These are phyloP conservation scores for Thalassiosira hispida DNA, from an alignment of 352 stramenopile species.

Conservation along the genomic window DNA sequence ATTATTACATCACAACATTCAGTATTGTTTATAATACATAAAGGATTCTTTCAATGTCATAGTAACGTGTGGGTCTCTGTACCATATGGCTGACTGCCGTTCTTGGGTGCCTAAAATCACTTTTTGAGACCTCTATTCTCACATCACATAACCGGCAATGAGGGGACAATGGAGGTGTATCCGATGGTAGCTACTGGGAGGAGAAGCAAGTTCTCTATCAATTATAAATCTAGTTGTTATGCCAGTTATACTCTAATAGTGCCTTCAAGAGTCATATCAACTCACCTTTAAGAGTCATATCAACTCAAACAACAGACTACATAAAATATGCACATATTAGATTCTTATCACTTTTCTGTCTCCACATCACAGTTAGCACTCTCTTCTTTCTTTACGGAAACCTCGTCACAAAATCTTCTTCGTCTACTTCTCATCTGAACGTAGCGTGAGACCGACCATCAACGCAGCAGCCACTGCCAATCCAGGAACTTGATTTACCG, in stretches of 20 bases:
- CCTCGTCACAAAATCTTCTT: not conserved
- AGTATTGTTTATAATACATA: too few relatives aligned
- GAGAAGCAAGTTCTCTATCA: not conserved
- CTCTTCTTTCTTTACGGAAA: not conserved
- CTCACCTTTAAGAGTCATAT: too few relatives aligned
- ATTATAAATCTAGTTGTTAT: not conserved
- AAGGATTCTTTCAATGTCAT: too few relatives aligned
- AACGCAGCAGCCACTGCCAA: constrained; percentile 34
- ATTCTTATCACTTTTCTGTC: not conserved
- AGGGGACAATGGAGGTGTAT: too few relatives aligned
- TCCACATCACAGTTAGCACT: not conserved
- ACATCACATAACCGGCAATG: too few relatives aligned
- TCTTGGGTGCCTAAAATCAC: too few relatives aligned
- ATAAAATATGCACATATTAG: not conserved
- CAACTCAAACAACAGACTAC: not conserved
- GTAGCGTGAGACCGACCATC: constrained; percentile 34
- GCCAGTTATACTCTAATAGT: not conserved
- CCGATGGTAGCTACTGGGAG: too few relatives aligned
- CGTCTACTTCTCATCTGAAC: constrained; percentile 31
- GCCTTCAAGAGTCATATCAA: not conserved
- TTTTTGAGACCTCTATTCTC: too few relatives aligned
- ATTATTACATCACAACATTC: too few relatives aligned
- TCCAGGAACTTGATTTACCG: constrained; percentile 29
- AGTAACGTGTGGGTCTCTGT: too few relatives aligned
- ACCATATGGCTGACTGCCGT: too few relatives aligned